Percentiles rank a stretch among this genome's conserved stretches.
Evolutionary conservation across 176 grass and related monocot species (phyloP).

Genomic region (Secale cereale): DNA sequence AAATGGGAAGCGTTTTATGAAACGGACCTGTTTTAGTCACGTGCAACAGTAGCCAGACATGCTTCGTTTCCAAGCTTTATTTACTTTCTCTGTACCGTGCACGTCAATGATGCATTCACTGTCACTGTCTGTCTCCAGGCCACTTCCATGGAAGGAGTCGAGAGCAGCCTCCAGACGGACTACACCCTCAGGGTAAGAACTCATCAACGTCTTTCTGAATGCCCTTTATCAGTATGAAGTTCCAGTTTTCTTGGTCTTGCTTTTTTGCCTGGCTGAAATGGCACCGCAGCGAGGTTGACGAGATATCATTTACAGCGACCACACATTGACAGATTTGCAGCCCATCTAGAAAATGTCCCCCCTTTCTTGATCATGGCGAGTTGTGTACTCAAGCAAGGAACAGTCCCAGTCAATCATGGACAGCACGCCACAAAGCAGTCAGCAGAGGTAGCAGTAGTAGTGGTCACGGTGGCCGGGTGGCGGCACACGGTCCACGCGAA

Average conservation of each 20-base stretch:
- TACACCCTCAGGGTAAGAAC: constrained; percentile 81
- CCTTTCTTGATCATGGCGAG: background rate
- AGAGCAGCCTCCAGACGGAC: constrained; percentile 95
- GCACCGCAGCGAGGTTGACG: background rate
- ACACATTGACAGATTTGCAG: background rate
- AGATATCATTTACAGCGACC: background rate
- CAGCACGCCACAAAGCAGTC: background rate
- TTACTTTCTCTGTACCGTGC: background rate
- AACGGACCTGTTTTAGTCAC: background rate
- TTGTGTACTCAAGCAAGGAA: background rate
- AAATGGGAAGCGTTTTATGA: background rate
- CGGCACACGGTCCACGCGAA: background rate
- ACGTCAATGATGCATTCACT: background rate
- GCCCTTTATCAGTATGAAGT: background rate
- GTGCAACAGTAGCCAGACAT: background rate
- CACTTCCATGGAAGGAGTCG: constrained; percentile 79
- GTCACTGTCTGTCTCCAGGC: constrained; percentile 34
- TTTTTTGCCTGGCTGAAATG: background rate
- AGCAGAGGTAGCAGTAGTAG: background rate
- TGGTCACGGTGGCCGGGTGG: background rate
- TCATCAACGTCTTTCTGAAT: background rate
- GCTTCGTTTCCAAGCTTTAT: background rate
- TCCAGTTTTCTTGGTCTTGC: background rate
- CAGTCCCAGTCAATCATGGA: background rate
- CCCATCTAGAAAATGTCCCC: background rate